Percentiles rank a stretch among this genome's conserved stretches.
These are phyloP conservation scores for Chytriomyces hyalinus DNA, from an alignment of 192 early-diverging fungal species.

Conservation along the genomic window DNA sequence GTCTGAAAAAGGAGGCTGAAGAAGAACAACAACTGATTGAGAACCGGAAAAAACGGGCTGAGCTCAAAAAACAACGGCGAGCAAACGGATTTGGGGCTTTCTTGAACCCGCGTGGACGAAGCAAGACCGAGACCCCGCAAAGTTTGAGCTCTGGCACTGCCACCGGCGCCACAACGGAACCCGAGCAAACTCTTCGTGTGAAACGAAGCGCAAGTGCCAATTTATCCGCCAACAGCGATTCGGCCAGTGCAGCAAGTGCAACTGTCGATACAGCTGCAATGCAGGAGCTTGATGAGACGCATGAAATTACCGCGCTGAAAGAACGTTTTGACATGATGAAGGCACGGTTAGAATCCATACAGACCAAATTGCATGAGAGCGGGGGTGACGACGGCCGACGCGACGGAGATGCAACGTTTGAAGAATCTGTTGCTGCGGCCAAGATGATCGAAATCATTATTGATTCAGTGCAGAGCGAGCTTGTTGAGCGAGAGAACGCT, in stretches of 20 bases:
- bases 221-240: background rate
- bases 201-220: slow-evolving; percentile 15
- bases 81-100: slow-evolving; percentile 14
- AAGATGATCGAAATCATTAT: slow-evolving; percentile 8
- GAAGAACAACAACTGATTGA: slow-evolving; percentile 33
- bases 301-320: background rate
- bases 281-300: background rate
- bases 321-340: slow-evolving; percentile 26
- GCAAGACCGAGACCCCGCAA: slow-evolving; percentile 1
- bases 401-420: background rate
- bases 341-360: slow-evolving; percentile 1
- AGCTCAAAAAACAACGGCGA: slow-evolving; percentile 4
- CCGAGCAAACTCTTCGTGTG: background rate
- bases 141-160: background rate
- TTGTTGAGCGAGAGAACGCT: slow-evolving; percentile 16
- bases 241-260: background rate
- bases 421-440: slow-evolving; percentile 4
- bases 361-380: slow-evolving; percentile 11
- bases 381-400: background rate
- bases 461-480: slow-evolving; percentile 8
- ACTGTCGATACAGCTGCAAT: background rate
- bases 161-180: background rate
- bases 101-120: slow-evolving; percentile 7
- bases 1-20: slow-evolving; percentile 36
- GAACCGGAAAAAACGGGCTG: slow-evolving; percentile 8